These are phyloP conservation scores for Ogataea neopini DNA, from an alignment of 805 yeast genomes.

Conservation along the genomic window DNA sequence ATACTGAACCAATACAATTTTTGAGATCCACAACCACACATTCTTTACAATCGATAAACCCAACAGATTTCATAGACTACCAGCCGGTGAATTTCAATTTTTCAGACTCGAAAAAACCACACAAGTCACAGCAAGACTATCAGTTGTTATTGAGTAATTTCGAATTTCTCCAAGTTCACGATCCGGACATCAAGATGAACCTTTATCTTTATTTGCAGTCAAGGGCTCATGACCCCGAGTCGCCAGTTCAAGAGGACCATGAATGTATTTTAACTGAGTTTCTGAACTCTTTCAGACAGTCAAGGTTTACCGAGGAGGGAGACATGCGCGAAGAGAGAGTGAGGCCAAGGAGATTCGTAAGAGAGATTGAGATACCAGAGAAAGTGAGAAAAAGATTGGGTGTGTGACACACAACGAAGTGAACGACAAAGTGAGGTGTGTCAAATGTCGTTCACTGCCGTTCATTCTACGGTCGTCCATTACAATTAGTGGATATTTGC, in stretches of 20 bases:
- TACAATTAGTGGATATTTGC: no score
- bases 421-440: no score
- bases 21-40: neutral
- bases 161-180: conserved; percentile 11
- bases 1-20: conserved; percentile 5
- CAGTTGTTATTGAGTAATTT: conserved; percentile 16
- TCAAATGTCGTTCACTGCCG: no score
- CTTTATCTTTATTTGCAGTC: conserved; percentile 22
- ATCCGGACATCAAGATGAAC: conserved; percentile 12
- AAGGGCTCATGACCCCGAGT: conserved; percentile 11
- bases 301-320: conserved; percentile 16
- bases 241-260: conserved; percentile 3
- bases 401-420: no score
- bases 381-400: no score
- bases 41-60: neutral
- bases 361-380: conserved; percentile 3
- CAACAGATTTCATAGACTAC: neutral
- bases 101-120: neutral
- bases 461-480: no score
- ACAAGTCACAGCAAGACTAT: conserved; percentile 12
- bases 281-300: conserved; percentile 15
- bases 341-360: conserved; percentile 13
- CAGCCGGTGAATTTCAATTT: neutral
- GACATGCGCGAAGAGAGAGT: conserved; percentile 11
- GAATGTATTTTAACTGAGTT: conserved; percentile 10